Evolutionary conservation across 2,329 filamentous ascomycete genomes (phyloP).

Genomic region (Scopulariopsis brevicaulis): DNA sequence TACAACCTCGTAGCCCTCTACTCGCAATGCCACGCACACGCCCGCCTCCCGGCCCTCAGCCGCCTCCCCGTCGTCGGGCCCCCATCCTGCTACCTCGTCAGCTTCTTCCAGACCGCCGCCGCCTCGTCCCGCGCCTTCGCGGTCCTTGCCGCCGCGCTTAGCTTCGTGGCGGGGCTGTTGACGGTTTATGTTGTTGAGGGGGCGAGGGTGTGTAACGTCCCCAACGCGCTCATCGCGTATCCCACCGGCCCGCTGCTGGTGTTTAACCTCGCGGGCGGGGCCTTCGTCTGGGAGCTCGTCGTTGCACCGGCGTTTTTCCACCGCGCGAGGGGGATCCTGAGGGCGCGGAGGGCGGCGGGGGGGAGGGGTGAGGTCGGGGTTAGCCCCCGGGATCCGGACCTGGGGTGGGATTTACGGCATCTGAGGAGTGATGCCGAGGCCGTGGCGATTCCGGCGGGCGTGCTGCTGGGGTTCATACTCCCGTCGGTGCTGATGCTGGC

Average conservation of each 20-base stretch:
- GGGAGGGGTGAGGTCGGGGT: constrained; percentile 9
- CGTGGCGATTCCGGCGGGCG: constrained; percentile 40
- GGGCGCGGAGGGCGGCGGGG: constrained; percentile 11
- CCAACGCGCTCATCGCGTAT: constrained; percentile 21
- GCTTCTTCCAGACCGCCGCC: constrained; percentile 34
- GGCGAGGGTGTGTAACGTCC: constrained; percentile 27
- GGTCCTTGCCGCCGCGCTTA: constrained; percentile 27
- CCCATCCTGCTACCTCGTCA: constrained; percentile 35
- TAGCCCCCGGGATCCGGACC: constrained; percentile 14
- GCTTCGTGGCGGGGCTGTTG: constrained; percentile 32
- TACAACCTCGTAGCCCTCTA: constrained; percentile 39
- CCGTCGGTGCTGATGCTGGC: constrained; percentile 35
- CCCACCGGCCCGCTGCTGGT: constrained; percentile 32
- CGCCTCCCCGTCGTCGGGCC: constrained; percentile 32
- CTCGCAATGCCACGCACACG: constrained; percentile 38
- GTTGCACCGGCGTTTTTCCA: constrained; percentile 37
- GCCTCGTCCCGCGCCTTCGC: constrained; percentile 26
- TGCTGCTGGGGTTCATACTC: constrained; percentile 33
- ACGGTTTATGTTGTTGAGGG: constrained; percentile 38
- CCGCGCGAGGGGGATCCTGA: constrained; percentile 23
- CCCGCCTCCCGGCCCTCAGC: constrained; percentile 30
- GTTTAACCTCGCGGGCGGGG: constrained; percentile 35
- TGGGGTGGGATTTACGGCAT: constrained; percentile 21
- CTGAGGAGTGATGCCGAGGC: constrained; percentile 36
- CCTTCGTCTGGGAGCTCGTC: constrained; percentile 38